Evolutionary conservation across 352 stramenopile species (phyloP), one percentile per base, ranked within the genome.

Genomic region (Pythium pectinolyticum): DNA sequence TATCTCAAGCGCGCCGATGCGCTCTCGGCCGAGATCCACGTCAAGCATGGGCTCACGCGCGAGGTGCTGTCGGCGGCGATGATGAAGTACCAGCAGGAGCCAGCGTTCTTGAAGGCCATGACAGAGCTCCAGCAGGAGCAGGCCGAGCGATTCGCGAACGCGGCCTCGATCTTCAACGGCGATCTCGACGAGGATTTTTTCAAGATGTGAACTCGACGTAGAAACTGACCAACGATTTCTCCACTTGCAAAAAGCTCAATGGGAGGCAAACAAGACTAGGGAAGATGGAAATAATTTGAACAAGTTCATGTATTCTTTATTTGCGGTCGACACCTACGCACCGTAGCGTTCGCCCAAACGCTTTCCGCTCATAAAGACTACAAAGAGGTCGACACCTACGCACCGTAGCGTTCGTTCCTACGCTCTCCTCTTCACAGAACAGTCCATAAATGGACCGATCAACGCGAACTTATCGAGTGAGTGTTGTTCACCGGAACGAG

Each of bases 81-180:
- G 86, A 95, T 95, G 86, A 91, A 92, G 73, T 95, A 95, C 75
- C 86, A 95, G 74, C 86, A 95, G 72, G 86, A 95, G 66, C 79
- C 86, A 43, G 77, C 83, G 30, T 95, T 95, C 72, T 66, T 95
- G 53, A 92, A 88, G 78, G 75, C 82, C 59, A 93, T 95, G 86
- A 91, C 84, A 51, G 83, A 95, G 69, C 71, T 95, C 30, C 86
- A 95, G 77, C 84, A 92, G 74, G 75, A 91, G 67, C 86, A 95
- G 70, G 82, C 84, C 10, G 82, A 95, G 66, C 86, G 86, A 59
- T 95, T 95, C 53, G 83, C 84, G 4, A 82, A 82, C 5, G 86
- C 86, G 15, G 86, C 84, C 15, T 70, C 84, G 67, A 92, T 95
- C 67, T 95, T 95, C 66, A 91, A 92, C 65, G 86, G 86, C 41